Evolutionary conservation across 495 filamentous ascomycete species (phyloP).

Genomic region (Xylaria curta): DNA sequence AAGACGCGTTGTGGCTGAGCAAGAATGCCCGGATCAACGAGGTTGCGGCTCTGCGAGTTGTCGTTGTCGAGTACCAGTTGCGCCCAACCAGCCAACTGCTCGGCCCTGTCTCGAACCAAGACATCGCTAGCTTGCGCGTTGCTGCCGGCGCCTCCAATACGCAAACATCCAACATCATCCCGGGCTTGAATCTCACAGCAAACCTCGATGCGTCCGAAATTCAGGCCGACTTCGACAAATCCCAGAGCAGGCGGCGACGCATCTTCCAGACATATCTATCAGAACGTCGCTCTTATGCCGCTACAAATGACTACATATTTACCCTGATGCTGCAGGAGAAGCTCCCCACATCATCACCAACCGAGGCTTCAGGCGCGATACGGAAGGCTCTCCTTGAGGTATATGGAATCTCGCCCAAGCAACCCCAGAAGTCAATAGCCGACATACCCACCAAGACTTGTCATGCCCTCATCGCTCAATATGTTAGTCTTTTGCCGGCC

Average conservation of each 20-base stretch:
- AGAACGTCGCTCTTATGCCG: conserved; percentile 67
- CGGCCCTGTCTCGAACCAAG: conserved; percentile 69
- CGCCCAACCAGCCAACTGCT: conserved; percentile 70
- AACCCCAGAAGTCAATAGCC: conserved; percentile 32
- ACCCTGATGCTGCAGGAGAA: conserved; percentile 51
- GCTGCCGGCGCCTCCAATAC: conserved; percentile 65
- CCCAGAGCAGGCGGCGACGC: conserved; percentile 63
- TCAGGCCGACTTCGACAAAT: conserved; percentile 62
- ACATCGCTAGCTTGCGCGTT: conserved; percentile 69
- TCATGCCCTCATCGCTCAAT: conserved; percentile 47
- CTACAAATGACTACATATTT: conserved; percentile 51
- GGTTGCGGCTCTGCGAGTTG: conserved; percentile 79
- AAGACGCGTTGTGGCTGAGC: conserved; percentile 85
- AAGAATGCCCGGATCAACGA: conserved; percentile 78
- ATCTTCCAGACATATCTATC: conserved; percentile 72
- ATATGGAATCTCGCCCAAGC: conserved; percentile 42
- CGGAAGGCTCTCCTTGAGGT: conserved; percentile 38
- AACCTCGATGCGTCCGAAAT: conserved; percentile 55
- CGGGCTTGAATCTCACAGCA: conserved; percentile 48
- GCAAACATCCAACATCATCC: conserved; percentile 55
- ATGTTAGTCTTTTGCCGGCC: conserved; percentile 44
- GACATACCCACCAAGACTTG: conserved; percentile 43
- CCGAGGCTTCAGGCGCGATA: conserved; percentile 37
- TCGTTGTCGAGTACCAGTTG: conserved; percentile 82
- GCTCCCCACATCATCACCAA: conserved; percentile 34